Base-by-base conservation (phyloP, 1,284 basidiomycete species). In the Tausonia pullulans region DNA sequence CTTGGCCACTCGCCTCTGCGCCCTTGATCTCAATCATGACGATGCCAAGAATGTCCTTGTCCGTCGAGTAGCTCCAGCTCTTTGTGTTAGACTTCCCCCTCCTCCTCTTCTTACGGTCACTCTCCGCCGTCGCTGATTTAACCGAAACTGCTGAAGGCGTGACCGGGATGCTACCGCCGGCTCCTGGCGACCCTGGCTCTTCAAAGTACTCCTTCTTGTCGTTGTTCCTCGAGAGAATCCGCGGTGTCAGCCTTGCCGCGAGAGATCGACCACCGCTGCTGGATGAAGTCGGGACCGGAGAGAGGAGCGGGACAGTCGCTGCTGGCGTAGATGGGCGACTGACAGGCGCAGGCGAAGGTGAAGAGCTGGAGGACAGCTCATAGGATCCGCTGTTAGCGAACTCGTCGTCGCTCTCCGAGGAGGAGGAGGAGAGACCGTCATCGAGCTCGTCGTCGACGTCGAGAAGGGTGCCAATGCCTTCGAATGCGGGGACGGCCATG, bases 1-100 rank as follows among this genome's bases (percentile, higher is more conserved):
- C 27, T 27, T 27, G 27, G 27, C 2, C 27, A 27, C 27, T 27
- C 27, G 27, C 90, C 14, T 80, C 80, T 2, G 93, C 95, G 43
- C 83, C 72, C 60, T 81, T 77, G 66, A 88, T 82, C 71, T 83
- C 81, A 67, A 94, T 76, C 84, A 96, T 90, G 57, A 96, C 93
- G 67, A 98, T 92, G 1, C 96, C 95, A 3, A 96, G 78, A 55
- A 97, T 87, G 72, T 96, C 93, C 65, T 83, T 81, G 60, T 73
- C 81, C 1, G 84, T 80, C 49, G 83, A 83, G 70, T 91, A 84
- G 71, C 86, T 86, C 75, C 82, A 91, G 46, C 27, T 78, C 78
- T 62, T 75, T 27, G 27, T 27, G 27, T 27, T 27, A 27, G 27
- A 27, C 27, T 27, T 27, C 27, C 27, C 27, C 27, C 27, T 27